These are phyloP conservation scores for Phytophthora citrophthora DNA, from an alignment of 352 stramenopile species.

Conservation along the genomic window DNA sequence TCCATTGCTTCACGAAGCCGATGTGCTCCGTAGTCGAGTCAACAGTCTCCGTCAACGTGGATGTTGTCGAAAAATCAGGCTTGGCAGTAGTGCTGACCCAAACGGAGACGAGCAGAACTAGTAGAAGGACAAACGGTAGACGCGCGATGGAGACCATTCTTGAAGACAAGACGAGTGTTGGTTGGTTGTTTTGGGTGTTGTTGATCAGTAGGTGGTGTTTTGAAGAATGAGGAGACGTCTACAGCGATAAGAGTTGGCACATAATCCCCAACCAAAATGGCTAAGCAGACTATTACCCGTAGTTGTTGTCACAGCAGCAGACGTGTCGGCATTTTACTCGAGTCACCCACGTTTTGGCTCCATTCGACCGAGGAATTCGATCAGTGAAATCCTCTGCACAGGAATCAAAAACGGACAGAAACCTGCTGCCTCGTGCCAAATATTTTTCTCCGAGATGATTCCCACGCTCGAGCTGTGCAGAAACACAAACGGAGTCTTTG, in stretches of 20 bases:
- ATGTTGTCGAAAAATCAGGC: conserved; percentile 33
- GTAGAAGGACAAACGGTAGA: conserved; percentile 6
- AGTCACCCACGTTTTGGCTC: conserved; percentile 10
- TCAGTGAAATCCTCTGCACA: conserved; percentile 15
- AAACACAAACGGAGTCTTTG: too few species aligned
- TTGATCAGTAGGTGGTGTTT: conserved; percentile 19
- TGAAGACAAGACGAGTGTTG: background rate
- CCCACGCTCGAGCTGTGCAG: background rate
- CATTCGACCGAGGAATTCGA: conserved; percentile 6
- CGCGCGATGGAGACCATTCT: conserved; percentile 11
- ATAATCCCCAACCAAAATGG: background rate
- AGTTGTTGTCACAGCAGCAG: background rate
- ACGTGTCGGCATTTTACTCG: background rate
- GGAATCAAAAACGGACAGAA: conserved; percentile 9
- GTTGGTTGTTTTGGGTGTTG: background rate
- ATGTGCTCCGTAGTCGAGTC: conserved; percentile 25
- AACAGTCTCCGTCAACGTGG: conserved; percentile 15
- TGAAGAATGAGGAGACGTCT: conserved; percentile 22
- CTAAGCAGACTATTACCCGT: background rate
- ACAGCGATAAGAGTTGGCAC: background rate
- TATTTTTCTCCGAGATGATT: conserved; percentile 15
- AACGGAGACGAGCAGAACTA: background rate
- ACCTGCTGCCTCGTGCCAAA: background rate
- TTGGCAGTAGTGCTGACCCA: conserved; percentile 2
- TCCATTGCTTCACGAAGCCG: conserved; percentile 39